Base-by-base conservation (phyloP, 768 basidiomycete genomes). In the Stropharia rugosoannulata region DNA sequence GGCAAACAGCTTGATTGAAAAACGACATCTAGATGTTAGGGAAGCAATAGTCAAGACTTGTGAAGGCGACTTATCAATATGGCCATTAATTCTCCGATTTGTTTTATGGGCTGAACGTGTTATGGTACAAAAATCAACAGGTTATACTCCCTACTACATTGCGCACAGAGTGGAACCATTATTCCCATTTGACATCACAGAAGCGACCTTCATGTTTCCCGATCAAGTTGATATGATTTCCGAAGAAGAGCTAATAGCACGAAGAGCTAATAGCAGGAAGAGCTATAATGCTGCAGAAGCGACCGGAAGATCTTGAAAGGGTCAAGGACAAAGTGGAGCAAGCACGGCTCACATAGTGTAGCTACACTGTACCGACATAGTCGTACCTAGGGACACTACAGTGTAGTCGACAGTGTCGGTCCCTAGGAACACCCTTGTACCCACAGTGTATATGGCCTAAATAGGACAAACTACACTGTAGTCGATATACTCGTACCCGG, bases 61-160 rank as follows among this genome's bases (percentile, higher is more conserved):
- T 37, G 62, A 64, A 3, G 69, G 68, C 1, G 51, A 71, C 39
- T 51, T 63, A 5, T 39, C 51, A 0, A 64, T 66, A 19, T 80
- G 77, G 76, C 58, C 63, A 0, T 5, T n/a, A 1, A 45, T 66
- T 1, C 59, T 59, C 0, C 65, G 65, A 2, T 59, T 61, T 0
- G 62, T 66, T 15, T 59, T 72, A 38, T 73, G 67, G 70, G 68
- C 71, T 2, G 69, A 73, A 46, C 44, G 66, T 2, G 60, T 71
- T 11, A 68, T 70, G 0, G 60, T 67, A 7, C 59, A 65, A 27
- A 64, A 63, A 43, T 38, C 59, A 0, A 68, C 62, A 1, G 73
- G 74, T 2, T 68, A 64, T 58, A 70, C 67, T 10, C 73, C 73
- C 2, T 75, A 64, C 54, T 72, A 66, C 41, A 58, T 69, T 39